A percentile compares a stretch with the other conserved stretches of the same genome.
Conservation (phyloP, 108 stramenopile genomes). For the Cyclotella sp. region DNA sequence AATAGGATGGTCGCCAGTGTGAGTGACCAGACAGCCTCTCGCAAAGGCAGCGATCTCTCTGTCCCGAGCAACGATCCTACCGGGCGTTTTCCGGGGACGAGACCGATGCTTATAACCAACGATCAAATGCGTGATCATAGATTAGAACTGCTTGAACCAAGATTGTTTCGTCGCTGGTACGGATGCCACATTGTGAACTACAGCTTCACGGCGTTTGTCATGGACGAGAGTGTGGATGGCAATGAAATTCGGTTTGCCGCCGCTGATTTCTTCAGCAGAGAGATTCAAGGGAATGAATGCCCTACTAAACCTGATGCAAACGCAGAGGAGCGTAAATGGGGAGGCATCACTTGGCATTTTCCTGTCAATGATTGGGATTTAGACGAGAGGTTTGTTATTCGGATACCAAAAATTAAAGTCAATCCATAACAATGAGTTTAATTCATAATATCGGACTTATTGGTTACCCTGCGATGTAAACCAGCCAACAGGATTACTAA, state of each 20-base stretch:
- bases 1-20: slow-evolving; percentile 78
- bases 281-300: slow-evolving; percentile 77
- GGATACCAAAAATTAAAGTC: slow-evolving; percentile 47
- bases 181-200: slow-evolving; percentile 85
- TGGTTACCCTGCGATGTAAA: too few species aligned
- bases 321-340: slow-evolving; percentile 18
- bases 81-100: slow-evolving; percentile 76
- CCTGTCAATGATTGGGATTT: slow-evolving; percentile 84
- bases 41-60: slow-evolving; percentile 56
- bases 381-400: slow-evolving; percentile 72
- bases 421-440: not conserved
- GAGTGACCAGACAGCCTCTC: slow-evolving; percentile 63
- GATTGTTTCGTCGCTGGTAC: slow-evolving; percentile 85
- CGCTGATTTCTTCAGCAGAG: slow-evolving; percentile 87
- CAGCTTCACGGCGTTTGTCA: slow-evolving; percentile 78
- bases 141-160: slow-evolving; percentile 76
- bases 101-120: slow-evolving; percentile 84
- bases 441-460: too few species aligned
- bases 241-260: slow-evolving; percentile 75
- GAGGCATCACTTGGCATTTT: slow-evolving; percentile 81
- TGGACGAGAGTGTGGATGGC: slow-evolving; percentile 59
- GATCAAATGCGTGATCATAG: slow-evolving; percentile 91
- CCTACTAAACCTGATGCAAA: slow-evolving; percentile 3
- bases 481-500: too few species aligned
- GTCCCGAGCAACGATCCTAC: slow-evolving; percentile 58